Conservation (phyloP, 345 rosid genomes). For the Excoecaria cochinchinensis region DNA sequence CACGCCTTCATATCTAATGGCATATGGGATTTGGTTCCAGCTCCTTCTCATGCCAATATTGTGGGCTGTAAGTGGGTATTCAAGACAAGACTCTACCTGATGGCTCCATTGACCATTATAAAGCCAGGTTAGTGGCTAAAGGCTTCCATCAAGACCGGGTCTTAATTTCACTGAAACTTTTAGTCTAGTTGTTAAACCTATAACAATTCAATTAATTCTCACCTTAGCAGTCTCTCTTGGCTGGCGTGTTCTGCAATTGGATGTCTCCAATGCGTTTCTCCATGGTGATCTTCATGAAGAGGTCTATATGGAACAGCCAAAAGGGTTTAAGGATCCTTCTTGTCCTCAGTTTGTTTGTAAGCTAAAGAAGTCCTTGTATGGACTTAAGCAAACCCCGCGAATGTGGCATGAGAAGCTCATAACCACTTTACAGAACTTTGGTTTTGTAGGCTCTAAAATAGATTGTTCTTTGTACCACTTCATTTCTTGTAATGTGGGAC, state of each 20-base stretch:
- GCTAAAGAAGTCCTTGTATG: neutral
- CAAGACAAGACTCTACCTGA: neutral
- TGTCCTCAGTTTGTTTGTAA: neutral
- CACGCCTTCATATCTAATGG: neutral
- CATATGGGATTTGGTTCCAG: neutral
- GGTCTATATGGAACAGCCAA: neutral
- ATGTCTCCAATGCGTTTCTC: neutral
- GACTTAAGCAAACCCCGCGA: neutral
- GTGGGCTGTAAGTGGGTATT: neutral
- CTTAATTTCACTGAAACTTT: neutral
- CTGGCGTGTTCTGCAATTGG: neutral
- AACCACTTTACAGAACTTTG: neutral
- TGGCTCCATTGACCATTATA: neutral
- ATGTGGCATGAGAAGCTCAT: neutral
- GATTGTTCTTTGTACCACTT: neutral
- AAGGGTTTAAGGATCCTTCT: neutral
- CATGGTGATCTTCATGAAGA: neutral
- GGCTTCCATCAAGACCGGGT: neutral
- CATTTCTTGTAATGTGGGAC: neutral
- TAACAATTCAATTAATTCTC: neutral
- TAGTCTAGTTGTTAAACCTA: neutral
- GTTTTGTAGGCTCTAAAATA: neutral
- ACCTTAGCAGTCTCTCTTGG: neutral
- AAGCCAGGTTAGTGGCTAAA: neutral
- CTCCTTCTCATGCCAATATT: neutral